Evolutionary conservation across 352 stramenopile species (phyloP).

Genomic region (Thraustochytrium striatum): DNA sequence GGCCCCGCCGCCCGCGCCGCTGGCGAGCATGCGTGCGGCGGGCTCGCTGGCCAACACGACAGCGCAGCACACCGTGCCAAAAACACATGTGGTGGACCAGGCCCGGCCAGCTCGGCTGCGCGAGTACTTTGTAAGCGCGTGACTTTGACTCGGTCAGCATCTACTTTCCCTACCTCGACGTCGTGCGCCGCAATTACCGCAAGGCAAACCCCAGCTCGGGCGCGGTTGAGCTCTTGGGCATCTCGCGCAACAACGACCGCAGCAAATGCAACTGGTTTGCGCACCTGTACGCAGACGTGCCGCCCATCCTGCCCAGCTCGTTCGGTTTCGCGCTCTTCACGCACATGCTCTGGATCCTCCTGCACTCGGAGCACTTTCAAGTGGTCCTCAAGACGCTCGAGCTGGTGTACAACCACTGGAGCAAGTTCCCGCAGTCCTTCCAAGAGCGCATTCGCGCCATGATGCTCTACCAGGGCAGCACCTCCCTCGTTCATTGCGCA

Average conservation of each 20-base stretch:
- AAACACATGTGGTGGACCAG: neutral
- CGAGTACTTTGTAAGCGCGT: constrained; percentile 10
- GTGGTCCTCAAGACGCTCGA: constrained; percentile 40
- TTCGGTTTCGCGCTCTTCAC: constrained; percentile 35
- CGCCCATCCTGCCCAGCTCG: constrained; percentile 6
- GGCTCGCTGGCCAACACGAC: constrained; percentile 18
- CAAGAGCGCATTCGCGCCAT: constrained; percentile 24
- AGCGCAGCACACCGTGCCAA: neutral
- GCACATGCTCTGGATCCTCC: constrained; percentile 45
- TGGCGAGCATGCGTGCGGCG: constrained; percentile 16
- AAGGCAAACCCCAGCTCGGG: neutral
- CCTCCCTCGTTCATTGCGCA: no score
- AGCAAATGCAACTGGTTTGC: constrained; percentile 45
- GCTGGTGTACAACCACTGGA: constrained; percentile 43
- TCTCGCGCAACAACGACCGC: constrained; percentile 36
- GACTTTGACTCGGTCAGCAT: constrained; percentile 44
- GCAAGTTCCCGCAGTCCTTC: neutral
- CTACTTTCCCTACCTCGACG: constrained; percentile 44
- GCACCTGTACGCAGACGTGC: constrained; percentile 37
- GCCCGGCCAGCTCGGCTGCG: no score
- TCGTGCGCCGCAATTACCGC: constrained; percentile 39
- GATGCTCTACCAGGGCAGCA: neutral
- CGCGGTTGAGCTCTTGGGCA: constrained; percentile 2
- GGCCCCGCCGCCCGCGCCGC: constrained; percentile 10
- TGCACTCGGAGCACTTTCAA: constrained; percentile 41